Evolutionary conservation across 2,329 filamentous ascomycete species (phyloP).

Genomic region (Hypoxylon sp.): DNA sequence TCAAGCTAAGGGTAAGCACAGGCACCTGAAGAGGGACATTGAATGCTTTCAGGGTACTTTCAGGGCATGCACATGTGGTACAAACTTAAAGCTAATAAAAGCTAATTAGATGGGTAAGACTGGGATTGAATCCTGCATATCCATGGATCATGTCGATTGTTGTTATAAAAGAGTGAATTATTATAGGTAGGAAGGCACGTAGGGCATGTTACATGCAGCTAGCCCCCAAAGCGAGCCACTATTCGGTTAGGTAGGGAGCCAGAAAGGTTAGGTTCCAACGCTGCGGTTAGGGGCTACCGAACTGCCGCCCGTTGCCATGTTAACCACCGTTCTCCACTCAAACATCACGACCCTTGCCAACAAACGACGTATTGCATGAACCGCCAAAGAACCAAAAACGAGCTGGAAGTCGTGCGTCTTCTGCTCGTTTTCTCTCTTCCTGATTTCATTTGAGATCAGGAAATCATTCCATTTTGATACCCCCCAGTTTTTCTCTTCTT

Average conservation of each 20-base stretch:
- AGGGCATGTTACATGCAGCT: constrained; percentile 22
- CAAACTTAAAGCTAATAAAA: background rate
- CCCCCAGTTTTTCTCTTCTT: constrained; percentile 49
- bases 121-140: constrained; percentile 1
- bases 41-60: background rate
- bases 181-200: constrained; percentile 7
- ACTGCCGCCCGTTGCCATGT: constrained; percentile 33
- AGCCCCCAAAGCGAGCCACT: constrained; percentile 11
- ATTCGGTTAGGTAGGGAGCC: background rate
- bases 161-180: constrained; percentile 25
- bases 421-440: constrained; percentile 13
- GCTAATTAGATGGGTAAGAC: background rate
- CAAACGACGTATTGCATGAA: constrained; percentile 30
- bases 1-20: background rate
- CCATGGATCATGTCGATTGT: constrained; percentile 11
- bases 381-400: constrained; percentile 27
- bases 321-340: constrained; percentile 37
- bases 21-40: background rate
- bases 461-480: constrained; percentile 35
- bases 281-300: constrained; percentile 2
- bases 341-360: constrained; percentile 34
- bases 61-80: background rate
- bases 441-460: constrained; percentile 33
- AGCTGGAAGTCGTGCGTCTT: constrained; percentile 1
- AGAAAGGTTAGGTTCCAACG: background rate